Percentiles rank a stretch among this genome's conserved stretches.
phyloP scores from a whole-genome alignment of 306 rosid species.

The Rosa chinensis region DNA sequence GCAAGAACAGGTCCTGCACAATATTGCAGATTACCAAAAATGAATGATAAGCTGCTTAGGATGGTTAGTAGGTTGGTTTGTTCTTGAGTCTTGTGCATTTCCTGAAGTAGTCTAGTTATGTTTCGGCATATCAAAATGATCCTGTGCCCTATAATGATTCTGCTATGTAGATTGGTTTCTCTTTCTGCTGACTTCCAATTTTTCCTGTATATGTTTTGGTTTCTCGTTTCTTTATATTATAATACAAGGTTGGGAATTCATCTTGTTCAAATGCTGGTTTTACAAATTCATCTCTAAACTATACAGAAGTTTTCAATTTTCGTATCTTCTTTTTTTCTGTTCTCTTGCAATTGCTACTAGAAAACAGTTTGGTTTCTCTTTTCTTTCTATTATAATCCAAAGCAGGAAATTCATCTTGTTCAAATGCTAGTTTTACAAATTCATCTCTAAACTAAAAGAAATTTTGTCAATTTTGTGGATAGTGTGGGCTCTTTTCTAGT shows the following conservation, averaged over 20 bases:
- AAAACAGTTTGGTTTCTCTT: neutral
- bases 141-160: neutral
- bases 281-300: neutral
- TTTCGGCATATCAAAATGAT: neutral
- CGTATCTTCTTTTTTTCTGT: too few species aligned
- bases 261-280: neutral
- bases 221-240: neutral
- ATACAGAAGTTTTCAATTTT: neutral
- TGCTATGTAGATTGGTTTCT: slow-evolving; percentile 5
- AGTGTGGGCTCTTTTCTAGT: neutral
- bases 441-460: neutral
- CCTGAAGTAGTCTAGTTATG: neutral
- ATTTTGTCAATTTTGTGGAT: neutral
- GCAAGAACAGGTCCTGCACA: slow-evolving; percentile 2
- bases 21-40: neutral
- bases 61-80: neutral
- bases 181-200: slow-evolving; percentile 8
- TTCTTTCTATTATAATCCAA: neutral
- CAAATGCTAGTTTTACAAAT: neutral
- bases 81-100: neutral
- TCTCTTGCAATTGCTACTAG: too few species aligned
- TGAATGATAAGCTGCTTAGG: slow-evolving; percentile 5
- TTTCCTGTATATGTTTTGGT: slow-evolving; percentile 20
- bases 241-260: neutral
- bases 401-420: neutral